Percentiles rank a stretch among this genome's conserved stretches.
phyloP scores from a whole-genome alignment of 202 grass and related monocot genomes.

The Dendrocalamus latiflorus region DNA sequence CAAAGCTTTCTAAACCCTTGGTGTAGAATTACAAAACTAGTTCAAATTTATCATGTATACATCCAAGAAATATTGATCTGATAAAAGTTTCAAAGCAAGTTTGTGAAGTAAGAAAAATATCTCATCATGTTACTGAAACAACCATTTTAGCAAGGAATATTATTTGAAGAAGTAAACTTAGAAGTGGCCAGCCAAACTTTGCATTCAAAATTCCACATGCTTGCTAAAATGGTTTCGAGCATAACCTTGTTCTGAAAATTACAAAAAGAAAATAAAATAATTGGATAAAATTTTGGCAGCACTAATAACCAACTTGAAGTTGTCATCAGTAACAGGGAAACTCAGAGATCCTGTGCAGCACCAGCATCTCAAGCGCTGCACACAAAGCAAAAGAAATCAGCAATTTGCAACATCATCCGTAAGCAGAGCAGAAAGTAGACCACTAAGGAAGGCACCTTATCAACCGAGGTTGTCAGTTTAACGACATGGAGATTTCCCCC shows the following conservation, averaged over 20 bases:
- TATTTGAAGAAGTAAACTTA: neutral
- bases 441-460: slow-evolving; percentile 51
- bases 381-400: slow-evolving; percentile 16
- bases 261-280: neutral
- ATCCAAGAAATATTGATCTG: neutral
- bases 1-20: neutral
- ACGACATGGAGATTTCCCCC: slow-evolving; percentile 60
- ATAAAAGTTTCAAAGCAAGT: neutral
- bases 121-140: neutral
- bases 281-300: neutral
- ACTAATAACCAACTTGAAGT: slow-evolving; percentile 70
- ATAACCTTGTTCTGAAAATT: neutral
- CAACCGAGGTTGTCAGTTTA: slow-evolving; percentile 50
- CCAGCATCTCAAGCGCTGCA: slow-evolving; percentile 67
- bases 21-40: neutral
- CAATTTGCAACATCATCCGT: neutral
- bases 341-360: slow-evolving; percentile 71
- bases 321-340: slow-evolving; percentile 84
- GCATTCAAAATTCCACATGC: neutral
- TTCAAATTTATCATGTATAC: neutral
- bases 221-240: neutral
- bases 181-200: neutral
- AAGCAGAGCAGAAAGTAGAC: neutral
- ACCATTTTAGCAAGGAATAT: neutral
- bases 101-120: neutral